These are phyloP conservation scores for Talaromyces sp. DNA, from an alignment of 2,329 filamentous ascomycete genomes.

Conservation along the genomic window DNA sequence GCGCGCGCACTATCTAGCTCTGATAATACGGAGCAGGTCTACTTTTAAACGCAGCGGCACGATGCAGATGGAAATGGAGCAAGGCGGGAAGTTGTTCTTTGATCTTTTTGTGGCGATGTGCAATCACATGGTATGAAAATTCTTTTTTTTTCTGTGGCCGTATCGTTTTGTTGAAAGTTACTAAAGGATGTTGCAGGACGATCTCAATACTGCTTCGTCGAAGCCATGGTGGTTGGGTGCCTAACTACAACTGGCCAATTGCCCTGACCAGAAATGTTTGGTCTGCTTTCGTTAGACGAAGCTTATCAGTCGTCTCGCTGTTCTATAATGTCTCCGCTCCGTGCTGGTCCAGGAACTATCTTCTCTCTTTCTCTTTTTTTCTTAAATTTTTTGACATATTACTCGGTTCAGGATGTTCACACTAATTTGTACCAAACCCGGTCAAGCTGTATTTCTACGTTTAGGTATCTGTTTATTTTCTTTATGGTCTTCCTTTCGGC, in stretches of 20 bases:
- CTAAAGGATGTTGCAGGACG: constrained; percentile 17
- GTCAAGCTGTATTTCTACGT: not conserved
- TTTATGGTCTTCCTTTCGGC: not conserved
- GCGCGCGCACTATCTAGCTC: constrained; percentile 81
- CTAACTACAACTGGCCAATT: not conserved
- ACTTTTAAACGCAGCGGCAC: constrained; percentile 92
- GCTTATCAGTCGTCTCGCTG: not conserved
- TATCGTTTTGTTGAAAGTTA: constrained; percentile 5
- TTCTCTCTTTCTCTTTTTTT: not conserved
- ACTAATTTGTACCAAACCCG: not conserved
- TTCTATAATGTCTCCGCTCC: not conserved
- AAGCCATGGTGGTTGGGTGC: constrained; percentile 13
- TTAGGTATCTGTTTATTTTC: not conserved
- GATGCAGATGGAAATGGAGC: constrained; percentile 93
- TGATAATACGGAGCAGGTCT: constrained; percentile 80
- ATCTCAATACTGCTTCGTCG: constrained; percentile 9
- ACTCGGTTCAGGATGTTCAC: not conserved
- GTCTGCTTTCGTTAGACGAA: constrained; percentile 5
- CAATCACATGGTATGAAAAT: constrained; percentile 68
- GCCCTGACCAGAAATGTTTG: constrained; percentile 6
- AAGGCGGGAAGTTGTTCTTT: constrained; percentile 82
- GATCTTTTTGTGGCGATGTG: constrained; percentile 89
- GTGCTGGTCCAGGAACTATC: not conserved
- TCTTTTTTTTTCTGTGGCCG: constrained; percentile 23
- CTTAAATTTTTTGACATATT: too few relatives aligned